Base-by-base conservation (phyloP, 2,329 filamentous ascomycete species). In the Pyrenochaeta sp. region DNA sequence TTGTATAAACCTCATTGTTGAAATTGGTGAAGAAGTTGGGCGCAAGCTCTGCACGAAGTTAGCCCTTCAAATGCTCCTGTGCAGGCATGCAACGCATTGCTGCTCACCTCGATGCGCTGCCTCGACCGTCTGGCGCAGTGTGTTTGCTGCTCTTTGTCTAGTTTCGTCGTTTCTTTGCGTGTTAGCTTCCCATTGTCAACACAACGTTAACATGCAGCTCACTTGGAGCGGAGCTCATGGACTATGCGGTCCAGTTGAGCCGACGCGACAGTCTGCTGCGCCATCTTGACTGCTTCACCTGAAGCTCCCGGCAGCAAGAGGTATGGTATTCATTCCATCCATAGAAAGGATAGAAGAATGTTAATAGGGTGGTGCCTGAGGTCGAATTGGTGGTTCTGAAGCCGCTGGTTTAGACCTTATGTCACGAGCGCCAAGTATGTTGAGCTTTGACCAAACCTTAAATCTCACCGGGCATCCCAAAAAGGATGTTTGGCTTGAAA, bases 21-120 rank as follows among this genome's bases (percentile, higher is more conserved):
- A 88, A 90, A 65, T 86, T 84, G 57, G 84, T 79, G 79, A 98
- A 98, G 63, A 90, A 88, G 73, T 95, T 92, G 52, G 90, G 85
- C 25, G 87, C 86, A 74, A 95, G 86, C 79, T 98, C 95, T 90
- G 70, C 54, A 50, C 51, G 39, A 37, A 47, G 59, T 66, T 58
- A 77, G 67, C 68, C 51, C 49, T 46, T 32, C 45, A 28, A 43
- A 52, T 19, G 59, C 56, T 54, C 49, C 42, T 51, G 58, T 25
- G 61, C 64, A 59, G 57, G 58, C 46, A n/a, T 52, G 48, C 51
- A 32, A 54, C 24, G 51, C 59, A 19, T 47, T 47, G 56, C 45
- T 49, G 61, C 75, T 68, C 64, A 82, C 81, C 81, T 79, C 81
- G 73, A 67, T 81, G 79, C 64, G 78, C 77, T 59, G 78, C 70